A percentile compares a stretch with the other conserved stretches of the same genome.
Conservation (phyloP, 148 eudicot genomes). For the Rhododendron ferrugineum region DNA sequence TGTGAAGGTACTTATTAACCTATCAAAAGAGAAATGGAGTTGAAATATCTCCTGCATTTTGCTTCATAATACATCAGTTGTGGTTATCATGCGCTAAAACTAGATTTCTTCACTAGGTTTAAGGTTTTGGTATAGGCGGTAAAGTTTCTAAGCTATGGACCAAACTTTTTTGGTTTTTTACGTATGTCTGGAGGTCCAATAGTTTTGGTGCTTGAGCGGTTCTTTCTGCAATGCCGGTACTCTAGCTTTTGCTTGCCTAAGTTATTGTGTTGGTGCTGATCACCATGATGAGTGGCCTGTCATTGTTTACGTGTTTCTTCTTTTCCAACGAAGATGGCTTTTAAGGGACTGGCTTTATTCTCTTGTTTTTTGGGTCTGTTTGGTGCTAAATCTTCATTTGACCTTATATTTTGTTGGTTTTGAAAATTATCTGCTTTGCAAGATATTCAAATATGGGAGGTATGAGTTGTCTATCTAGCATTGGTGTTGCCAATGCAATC, state of each 20-base stretch:
- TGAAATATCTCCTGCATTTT: background rate
- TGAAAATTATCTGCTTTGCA: background rate
- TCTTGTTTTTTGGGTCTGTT: background rate
- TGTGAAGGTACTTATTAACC: slow-evolving; percentile 43
- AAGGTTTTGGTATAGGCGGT: background rate
- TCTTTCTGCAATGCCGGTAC: background rate
- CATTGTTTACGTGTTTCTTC: background rate
- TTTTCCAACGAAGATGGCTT: background rate
- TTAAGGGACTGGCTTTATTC: background rate
- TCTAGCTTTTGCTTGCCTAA: background rate
- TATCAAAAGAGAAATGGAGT: background rate
- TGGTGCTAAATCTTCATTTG: background rate
- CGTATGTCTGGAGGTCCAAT: background rate
- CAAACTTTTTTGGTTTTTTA: background rate
- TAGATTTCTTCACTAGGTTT: background rate
- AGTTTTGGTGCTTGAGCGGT: background rate
- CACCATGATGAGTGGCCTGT: background rate
- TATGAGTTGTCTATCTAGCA: background rate
- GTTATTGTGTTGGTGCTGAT: background rate
- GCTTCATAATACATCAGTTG: background rate
- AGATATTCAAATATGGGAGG: background rate
- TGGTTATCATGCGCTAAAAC: background rate
- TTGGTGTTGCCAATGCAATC: background rate
- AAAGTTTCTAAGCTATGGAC: background rate
- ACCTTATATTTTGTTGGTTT: background rate